Evolutionary conservation across 2,329 filamentous ascomycete species (phyloP).

Genomic region (Xylariaceae sp.): DNA sequence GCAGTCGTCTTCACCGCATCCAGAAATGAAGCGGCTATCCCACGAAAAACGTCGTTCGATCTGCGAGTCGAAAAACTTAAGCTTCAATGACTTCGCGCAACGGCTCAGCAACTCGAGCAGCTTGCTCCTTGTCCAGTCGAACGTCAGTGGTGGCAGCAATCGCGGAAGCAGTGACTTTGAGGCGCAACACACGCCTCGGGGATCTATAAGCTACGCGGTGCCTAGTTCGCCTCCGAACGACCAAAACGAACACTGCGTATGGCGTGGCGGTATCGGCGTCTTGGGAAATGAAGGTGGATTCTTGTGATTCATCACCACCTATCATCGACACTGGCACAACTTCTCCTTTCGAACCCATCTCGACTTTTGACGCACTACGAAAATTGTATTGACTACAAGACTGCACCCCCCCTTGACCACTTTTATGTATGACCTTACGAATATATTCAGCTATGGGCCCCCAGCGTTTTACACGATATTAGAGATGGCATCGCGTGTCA

Average conservation of each 20-base stretch:
- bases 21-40: slow-evolving; percentile 26
- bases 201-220: slow-evolving; percentile 31
- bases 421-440: slow-evolving; percentile 19
- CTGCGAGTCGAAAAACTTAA: slow-evolving; percentile 52
- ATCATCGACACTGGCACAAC: neutral
- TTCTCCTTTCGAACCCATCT: neutral
- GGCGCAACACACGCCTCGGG: slow-evolving; percentile 35
- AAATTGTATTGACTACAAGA: slow-evolving; percentile 15
- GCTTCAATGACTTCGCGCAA: slow-evolving; percentile 57
- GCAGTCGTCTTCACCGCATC: slow-evolving; percentile 16
- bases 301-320: slow-evolving; percentile 35
- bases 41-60: slow-evolving; percentile 48
- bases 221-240: slow-evolving; percentile 34
- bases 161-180: slow-evolving; percentile 44
- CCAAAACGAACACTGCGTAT: slow-evolving; percentile 46
- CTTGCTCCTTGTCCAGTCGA: slow-evolving; percentile 54
- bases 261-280: slow-evolving; percentile 53
- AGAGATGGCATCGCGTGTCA: slow-evolving; percentile 12
- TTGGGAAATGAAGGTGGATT: slow-evolving; percentile 51
- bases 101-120: slow-evolving; percentile 57
- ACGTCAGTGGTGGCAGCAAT: slow-evolving; percentile 45
- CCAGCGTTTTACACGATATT: slow-evolving; percentile 8
- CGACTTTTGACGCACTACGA: slow-evolving; percentile 1
- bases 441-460: slow-evolving; percentile 2
- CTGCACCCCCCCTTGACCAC: neutral